Percentiles rank a stretch among this genome's conserved stretches.
Conservation (phyloP, 139 green algal species). For the Chlamydomonas incerta region DNA sequence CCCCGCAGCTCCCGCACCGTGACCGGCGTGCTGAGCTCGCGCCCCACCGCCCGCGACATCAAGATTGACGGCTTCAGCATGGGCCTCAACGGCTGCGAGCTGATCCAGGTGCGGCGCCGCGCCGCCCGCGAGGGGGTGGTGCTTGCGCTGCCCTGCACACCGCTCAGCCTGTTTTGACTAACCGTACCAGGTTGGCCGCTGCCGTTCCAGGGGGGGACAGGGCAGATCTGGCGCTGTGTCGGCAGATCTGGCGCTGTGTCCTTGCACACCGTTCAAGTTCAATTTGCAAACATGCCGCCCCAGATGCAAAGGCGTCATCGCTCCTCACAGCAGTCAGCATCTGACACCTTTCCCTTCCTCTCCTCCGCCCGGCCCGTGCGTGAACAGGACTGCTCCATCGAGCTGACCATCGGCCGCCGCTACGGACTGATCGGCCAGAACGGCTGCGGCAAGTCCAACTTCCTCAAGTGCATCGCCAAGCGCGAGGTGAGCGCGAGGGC, state of each 20-base stretch:
- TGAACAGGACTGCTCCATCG: constrained; percentile 80
- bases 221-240: no score
- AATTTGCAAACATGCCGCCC: no score
- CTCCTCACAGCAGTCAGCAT: no score
- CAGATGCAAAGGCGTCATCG: no score
- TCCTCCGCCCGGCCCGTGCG: no score
- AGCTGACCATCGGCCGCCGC: constrained; percentile 85
- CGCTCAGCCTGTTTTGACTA: no score
- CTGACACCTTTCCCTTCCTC: no score
- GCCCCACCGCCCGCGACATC: constrained; percentile 70
- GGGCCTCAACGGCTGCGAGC: constrained; percentile 75
- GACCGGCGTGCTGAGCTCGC: constrained; percentile 71
- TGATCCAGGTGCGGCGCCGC: constrained; percentile 51
- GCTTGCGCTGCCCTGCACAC: neutral
- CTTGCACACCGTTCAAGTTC: no score
- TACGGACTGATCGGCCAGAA: constrained; percentile 93
- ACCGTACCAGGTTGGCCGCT: no score
- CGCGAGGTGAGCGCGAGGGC: constrained; percentile 64
- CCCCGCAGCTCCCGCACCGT: constrained; percentile 26
- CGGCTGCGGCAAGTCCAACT: constrained; percentile 90
- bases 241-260: no score
- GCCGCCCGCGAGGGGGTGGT: no score
- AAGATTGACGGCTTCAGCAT: constrained; percentile 77
- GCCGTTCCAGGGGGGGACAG: no score
- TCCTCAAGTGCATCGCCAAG: constrained; percentile 85